Evolutionary conservation across 169 alveolate species (phyloP).

Genomic region (Plasmodium relictum): DNA sequence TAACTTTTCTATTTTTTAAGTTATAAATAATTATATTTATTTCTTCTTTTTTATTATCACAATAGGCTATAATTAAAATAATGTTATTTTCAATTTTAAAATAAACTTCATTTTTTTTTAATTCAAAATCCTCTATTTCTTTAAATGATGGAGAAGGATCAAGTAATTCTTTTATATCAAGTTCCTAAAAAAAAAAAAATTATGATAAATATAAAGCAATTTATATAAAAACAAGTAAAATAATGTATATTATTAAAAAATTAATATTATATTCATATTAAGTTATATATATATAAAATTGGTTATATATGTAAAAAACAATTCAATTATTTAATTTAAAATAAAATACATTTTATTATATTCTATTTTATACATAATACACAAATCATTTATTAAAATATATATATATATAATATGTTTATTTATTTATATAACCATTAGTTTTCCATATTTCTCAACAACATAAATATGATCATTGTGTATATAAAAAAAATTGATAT

Average conservation of each 20-base stretch:
- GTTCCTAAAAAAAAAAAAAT: constrained; percentile 18
- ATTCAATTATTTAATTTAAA: background rate
- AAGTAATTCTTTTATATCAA: constrained; percentile 2
- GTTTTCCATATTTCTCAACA: constrained; percentile 37
- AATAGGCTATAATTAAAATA: constrained; percentile 27
- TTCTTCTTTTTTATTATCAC: constrained; percentile 17
- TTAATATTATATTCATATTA: too few species aligned
- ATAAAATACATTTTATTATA: background rate
- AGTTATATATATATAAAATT: background rate
- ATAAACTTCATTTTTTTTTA: constrained; percentile 35
- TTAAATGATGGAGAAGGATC: background rate
- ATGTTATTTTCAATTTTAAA: constrained; percentile 45
- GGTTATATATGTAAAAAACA: background rate
- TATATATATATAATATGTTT: background rate
- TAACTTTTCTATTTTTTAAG: background rate
- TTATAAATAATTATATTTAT: constrained; percentile 22
- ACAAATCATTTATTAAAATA: background rate
- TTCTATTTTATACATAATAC: background rate
- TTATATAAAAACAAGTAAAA: background rate
- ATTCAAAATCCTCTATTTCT: constrained; percentile 11
- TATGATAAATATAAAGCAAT: background rate
- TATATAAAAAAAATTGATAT: constrained; percentile 31
- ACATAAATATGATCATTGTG: constrained; percentile 21
- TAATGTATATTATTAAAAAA: too few species aligned
- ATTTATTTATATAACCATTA: constrained; percentile 26